Conservation (phyloP, 306 rosid genomes). For the Cyclanthera cordifolia region DNA sequence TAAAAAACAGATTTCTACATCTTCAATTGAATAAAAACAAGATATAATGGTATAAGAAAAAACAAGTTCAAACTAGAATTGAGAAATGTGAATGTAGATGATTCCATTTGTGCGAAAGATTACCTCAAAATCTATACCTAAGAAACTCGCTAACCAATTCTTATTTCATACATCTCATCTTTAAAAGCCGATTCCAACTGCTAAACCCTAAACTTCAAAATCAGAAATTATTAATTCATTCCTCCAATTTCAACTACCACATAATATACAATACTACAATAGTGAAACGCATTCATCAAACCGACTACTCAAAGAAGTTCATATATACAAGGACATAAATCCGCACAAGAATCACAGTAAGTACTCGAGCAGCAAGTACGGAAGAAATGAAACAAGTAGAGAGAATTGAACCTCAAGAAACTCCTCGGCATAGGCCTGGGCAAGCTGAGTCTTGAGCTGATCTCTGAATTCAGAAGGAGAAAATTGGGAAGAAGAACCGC, state of each 20-base stretch:
- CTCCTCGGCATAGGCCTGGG: conserved; percentile 87
- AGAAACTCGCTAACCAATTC: no score
- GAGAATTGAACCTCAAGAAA: conserved; percentile 63
- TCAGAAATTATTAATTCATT: not conserved
- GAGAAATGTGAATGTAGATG: no score
- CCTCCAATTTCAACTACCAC: not conserved
- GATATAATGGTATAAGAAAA: no score
- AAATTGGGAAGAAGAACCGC: conserved; percentile 42
- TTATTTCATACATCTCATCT: no score
- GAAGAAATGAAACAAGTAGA: not conserved
- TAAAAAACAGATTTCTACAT: no score
- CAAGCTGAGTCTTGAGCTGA: conserved; percentile 74
- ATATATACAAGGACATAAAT: not conserved
- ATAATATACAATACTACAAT: not conserved
- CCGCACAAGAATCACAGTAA: no score
- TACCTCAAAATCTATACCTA: no score
- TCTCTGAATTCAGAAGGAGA: conserved; percentile 49
- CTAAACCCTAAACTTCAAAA: not conserved
- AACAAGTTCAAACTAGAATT: no score
- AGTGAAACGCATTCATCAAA: not conserved
- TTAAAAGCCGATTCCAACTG: no score
- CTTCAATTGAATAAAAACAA: no score
- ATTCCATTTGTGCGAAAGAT: no score
- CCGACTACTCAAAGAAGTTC: not conserved
- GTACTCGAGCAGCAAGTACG: not conserved